Percentiles rank a stretch among this genome's conserved stretches.
Conservation (phyloP, 108 stramenopile genomes). For the Skeletonema grethae region DNA sequence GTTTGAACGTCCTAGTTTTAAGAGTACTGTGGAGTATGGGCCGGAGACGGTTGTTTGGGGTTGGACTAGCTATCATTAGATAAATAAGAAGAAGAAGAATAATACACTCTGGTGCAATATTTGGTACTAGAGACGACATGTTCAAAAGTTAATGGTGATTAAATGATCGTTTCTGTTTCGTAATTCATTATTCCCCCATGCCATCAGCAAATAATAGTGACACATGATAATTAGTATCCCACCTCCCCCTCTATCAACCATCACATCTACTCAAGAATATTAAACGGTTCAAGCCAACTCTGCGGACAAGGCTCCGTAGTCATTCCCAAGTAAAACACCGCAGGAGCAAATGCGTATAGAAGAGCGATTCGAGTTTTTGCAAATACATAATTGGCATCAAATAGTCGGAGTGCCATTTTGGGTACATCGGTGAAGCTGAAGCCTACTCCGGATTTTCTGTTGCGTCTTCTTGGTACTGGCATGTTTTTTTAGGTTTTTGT, state of each 20-base stretch:
- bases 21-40: constrained; percentile 64
- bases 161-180: not conserved
- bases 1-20: constrained; percentile 63
- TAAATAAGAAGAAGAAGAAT: not conserved
- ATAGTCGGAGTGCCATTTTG: constrained; percentile 47
- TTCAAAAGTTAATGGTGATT: not conserved
- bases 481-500: constrained; percentile 41
- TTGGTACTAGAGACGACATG: no score
- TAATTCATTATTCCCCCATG: not conserved
- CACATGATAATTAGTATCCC: not conserved
- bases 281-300: constrained; percentile 83
- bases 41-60: constrained; percentile 81
- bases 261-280: constrained; percentile 65
- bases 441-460: constrained; percentile 41
- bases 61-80: constrained; percentile 53
- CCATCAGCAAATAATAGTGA: not conserved
- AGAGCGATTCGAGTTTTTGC: constrained; percentile 63
- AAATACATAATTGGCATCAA: constrained; percentile 80
- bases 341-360: constrained; percentile 75
- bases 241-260: not conserved
- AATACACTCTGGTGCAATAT: not conserved
- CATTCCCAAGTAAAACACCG: constrained; percentile 81
- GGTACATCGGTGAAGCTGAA: constrained; percentile 46
- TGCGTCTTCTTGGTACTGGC: constrained; percentile 87
- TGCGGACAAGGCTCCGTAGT: constrained; percentile 77